Conservation (phyloP, 495 filamentous ascomycete genomes). For the Pseudotulostoma volvatum region DNA sequence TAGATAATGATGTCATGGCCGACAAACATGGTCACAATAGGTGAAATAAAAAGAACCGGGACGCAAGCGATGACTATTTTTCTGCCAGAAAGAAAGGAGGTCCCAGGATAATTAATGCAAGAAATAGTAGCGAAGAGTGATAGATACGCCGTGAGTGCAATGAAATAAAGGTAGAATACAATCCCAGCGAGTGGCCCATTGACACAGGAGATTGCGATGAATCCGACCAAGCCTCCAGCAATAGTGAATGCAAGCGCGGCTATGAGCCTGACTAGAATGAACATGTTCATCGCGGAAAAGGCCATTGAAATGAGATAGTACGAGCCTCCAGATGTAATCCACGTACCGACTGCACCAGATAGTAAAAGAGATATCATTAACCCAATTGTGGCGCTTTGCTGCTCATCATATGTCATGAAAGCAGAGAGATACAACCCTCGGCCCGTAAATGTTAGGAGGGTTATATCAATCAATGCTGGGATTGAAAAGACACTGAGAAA, state of each 20-base stretch:
- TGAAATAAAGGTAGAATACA: conserved; percentile 33
- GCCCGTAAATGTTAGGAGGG: conserved; percentile 38
- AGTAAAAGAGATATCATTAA: conserved; percentile 41
- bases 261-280: conserved; percentile 39
- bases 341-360: conserved; percentile 41
- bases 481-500: conserved; percentile 46
- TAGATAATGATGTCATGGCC: conserved; percentile 33
- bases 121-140: conserved; percentile 34
- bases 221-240: conserved; percentile 29
- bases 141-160: conserved; percentile 34
- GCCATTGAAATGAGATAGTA: conserved; percentile 46
- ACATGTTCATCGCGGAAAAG: conserved; percentile 44
- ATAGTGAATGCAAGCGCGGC: conserved; percentile 41
- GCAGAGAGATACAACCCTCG: conserved; percentile 41
- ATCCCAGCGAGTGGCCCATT: conserved; percentile 26
- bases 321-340: conserved; percentile 40
- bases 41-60: conserved; percentile 31
- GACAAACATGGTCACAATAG: conserved; percentile 29
- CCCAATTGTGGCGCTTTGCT: conserved; percentile 36
- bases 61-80: conserved; percentile 28
- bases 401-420: conserved; percentile 33
- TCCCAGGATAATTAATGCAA: conserved; percentile 40
- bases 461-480: conserved; percentile 42
- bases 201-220: conserved; percentile 28
- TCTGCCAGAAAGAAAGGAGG: conserved; percentile 33